Percentiles rank a stretch among this genome's conserved stretches.
Evolutionary conservation across 768 basidiomycete species (phyloP).

Genomic region (Leucocoprinus leucothites): DNA sequence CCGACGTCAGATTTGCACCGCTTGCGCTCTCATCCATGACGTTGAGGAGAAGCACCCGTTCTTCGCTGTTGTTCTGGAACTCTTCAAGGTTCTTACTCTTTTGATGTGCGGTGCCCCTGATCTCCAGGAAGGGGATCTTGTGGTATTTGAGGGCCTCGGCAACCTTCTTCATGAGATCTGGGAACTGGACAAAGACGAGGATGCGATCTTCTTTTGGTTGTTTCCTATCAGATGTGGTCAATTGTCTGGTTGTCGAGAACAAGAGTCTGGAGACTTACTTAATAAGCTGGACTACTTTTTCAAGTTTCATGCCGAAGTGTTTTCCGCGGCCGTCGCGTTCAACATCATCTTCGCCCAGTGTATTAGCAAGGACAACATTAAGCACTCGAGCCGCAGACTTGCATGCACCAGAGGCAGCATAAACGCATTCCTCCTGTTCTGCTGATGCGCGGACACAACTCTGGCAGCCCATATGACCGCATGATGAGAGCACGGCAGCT

Average conservation of each 20-base stretch:
- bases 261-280: constrained; percentile 43
- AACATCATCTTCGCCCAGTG: constrained; percentile 76
- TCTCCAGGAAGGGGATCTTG: constrained; percentile 74
- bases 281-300: constrained; percentile 72
- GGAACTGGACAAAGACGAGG: constrained; percentile 95
- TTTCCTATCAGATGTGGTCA: constrained; percentile 39
- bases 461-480: constrained; percentile 85
- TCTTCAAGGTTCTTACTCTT: constrained; percentile 81
- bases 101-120: constrained; percentile 70
- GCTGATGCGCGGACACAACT: constrained; percentile 72
- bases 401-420: constrained; percentile 65
- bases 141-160: constrained; percentile 74
- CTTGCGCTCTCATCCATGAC: constrained; percentile 96
- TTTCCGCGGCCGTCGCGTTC: constrained; percentile 68
- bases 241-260: constrained; percentile 4
- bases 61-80: constrained; percentile 79
- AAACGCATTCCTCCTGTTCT: constrained; percentile 78
- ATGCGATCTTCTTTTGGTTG: constrained; percentile 78
- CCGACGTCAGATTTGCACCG: constrained; percentile 87
- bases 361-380: constrained; percentile 79
- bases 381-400: constrained; percentile 76
- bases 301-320: constrained; percentile 82
- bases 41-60: constrained; percentile 81
- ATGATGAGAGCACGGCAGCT: constrained; percentile 84
- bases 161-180: constrained; percentile 89